Evolutionary conservation across 108 stramenopile genomes (phyloP), one percentile per base, ranked within the genome.

Genomic region (Nannochloropsis gaditana): DNA sequence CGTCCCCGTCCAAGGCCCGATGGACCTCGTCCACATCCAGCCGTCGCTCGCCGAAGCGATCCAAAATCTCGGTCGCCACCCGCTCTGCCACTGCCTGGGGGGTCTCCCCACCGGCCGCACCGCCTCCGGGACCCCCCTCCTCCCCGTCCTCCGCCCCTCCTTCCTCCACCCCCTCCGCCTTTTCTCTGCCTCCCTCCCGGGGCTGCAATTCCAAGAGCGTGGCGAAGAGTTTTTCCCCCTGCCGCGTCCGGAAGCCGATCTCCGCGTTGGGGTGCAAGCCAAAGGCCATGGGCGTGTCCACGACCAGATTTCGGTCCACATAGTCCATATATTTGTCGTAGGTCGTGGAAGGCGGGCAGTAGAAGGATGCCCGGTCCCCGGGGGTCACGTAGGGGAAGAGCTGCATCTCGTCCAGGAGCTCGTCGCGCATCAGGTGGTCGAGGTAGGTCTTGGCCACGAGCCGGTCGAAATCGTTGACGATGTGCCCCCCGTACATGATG

Each of bases 401-500:
- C 86, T 96, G 95, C 80, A 93, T 95, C 84, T 96, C 95, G 85
- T 96, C 95, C 44, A 96, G 84, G 21, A 96, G 90, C 87, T 96
- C 95, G 45, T 96, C 95, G 84, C 94, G 93, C 95, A 96, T 95
- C 92, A 92, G 95, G 89, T 93, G 94, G 83, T 95, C 93, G 17
- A 96, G 88, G 91, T 95, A 95, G 42, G 93, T 94, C 45, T 93
- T 93, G 81, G 93, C 92, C 44, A 95, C 86, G n/a, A 94, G 91
- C n/a, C 95, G 93, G 85, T 96, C 95, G 85, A 95, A 95, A 84
- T 96, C 95, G 92, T 96, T 96, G 44, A 96, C 95, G 80, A 96
- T 96, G 88, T 96, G 95, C 41, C 95, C 95, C 42, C 95, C 95
- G 85, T 96, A 96, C 93, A 96, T 95, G 82, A 96, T 96, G 90